phyloP scores from a whole-genome alignment of 371 early-diverging fungal species.

The Blakeslea trispora region DNA sequence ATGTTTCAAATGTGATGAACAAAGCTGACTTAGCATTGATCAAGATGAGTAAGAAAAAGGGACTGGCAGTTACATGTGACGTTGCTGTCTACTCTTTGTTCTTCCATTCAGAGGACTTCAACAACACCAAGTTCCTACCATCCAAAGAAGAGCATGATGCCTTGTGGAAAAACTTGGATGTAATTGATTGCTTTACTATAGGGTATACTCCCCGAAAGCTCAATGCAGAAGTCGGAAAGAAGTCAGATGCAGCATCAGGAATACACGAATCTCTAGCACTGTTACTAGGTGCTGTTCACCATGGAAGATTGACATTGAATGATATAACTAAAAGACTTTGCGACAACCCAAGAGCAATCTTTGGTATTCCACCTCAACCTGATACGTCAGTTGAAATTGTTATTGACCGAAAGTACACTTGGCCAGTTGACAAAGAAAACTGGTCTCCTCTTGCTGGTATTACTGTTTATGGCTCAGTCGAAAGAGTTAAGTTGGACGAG shows the following conservation, averaged over 20 bases:
- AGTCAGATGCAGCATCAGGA: slow-evolving; percentile 52
- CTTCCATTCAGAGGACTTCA: slow-evolving; percentile 54
- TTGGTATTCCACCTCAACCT: slow-evolving; percentile 82
- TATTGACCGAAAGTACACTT: slow-evolving; percentile 56
- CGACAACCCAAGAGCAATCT: slow-evolving; percentile 86
- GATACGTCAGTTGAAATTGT: slow-evolving; percentile 91
- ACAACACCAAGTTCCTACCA: slow-evolving; percentile 48
- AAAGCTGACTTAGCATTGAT: slow-evolving; percentile 85
- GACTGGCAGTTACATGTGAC: slow-evolving; percentile 92
- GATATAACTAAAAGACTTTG: slow-evolving; percentile 77
- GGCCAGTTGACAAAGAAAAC: slow-evolving; percentile 34
- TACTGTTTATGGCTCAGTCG: slow-evolving; percentile 64
- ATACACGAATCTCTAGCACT: slow-evolving; percentile 79
- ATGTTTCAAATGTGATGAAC: slow-evolving; percentile 82
- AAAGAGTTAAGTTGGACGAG: slow-evolving; percentile 87
- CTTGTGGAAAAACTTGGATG: slow-evolving; percentile 78
- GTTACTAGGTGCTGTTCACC: slow-evolving; percentile 80
- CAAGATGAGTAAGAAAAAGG: slow-evolving; percentile 83
- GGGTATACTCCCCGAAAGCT: slow-evolving; percentile 71
- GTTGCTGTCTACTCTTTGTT: slow-evolving; percentile 85
- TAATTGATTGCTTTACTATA: slow-evolving; percentile 90
- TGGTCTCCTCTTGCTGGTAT: slow-evolving; percentile 54
- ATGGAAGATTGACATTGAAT: slow-evolving; percentile 78
- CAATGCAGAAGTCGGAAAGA: slow-evolving; percentile 52
- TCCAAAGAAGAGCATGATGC: slow-evolving; percentile 61